Evolutionary conservation across 495 filamentous ascomycete species (phyloP), one percentile per base, ranked within the genome.

Genomic region (Hypoxylon cercidicola): DNA sequence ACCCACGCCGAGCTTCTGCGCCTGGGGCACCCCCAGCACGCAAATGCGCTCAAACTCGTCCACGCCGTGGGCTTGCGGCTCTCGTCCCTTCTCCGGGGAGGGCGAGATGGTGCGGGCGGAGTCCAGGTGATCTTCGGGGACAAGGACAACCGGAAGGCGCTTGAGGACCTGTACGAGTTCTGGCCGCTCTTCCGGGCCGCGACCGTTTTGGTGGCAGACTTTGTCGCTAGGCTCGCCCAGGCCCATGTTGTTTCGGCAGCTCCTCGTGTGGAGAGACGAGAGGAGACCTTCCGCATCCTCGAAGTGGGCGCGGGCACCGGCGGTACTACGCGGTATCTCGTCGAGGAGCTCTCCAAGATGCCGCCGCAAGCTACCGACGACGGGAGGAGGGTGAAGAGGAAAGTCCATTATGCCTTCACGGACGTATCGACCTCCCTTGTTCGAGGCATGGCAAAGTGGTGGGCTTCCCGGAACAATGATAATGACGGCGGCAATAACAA

Each of bases 371-470:
- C 30, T 32, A 32, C 30, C 30, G 30, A 32, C 30, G 30, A 32
- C 30, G 30, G 30, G 30, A 32, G 30, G 30, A 32, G 30, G 30
- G 30, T 59, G n/a, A 61, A 48, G 13, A 62, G 73, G 7, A 53
- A 57, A 0, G 64, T 80, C 40, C 37, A 67, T 18, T 81, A 81
- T 65, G 73, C 70, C 1, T 77, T 81, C 49, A 78, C 71, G 0
- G 78, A 81, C 34, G 37, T 79, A 11, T 78, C 77, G n/a, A 15
- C 66, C 0, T 70, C 74, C 1, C 49, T 80, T 7, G 71, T 84
- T 0, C 76, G 77, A 0, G 70, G 68, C 6, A 78, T 78, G 0
- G 46, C 73, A 4, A 71, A 70, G 19, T 69, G 62, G 25, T 76
- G 30, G 30, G 30, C 30, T 32, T 32, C 30, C 30, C 30, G 30